phyloP scores from a whole-genome alignment of 2,329 filamentous ascomycete species.

The Penicillium decumbens region DNA sequence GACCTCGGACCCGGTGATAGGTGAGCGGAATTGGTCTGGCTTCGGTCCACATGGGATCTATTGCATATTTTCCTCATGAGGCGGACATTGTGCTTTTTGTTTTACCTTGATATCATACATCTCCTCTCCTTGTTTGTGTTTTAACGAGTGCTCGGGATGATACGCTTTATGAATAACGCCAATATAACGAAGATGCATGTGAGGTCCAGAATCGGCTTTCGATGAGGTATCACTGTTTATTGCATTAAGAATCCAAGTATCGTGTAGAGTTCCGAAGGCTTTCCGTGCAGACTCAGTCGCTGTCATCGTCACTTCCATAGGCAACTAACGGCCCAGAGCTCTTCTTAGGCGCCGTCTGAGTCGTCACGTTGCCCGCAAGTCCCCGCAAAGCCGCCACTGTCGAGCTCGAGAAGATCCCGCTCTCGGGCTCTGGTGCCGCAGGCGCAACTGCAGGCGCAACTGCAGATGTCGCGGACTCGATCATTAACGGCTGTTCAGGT shows the following conservation, averaged over 20 bases:
- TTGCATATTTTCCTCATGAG: constrained; percentile 5
- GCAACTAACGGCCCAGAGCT: constrained; percentile 64
- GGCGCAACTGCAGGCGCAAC: constrained; percentile 23
- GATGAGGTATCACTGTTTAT: constrained; percentile 33
- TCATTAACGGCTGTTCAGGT: constrained; percentile 42
- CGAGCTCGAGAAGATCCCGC: constrained; percentile 73
- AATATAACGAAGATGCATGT: constrained; percentile 10
- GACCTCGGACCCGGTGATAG: constrained; percentile 54
- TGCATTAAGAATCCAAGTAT: constrained; percentile 22
- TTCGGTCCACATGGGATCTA: background rate
- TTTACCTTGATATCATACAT: background rate
- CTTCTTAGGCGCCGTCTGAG: constrained; percentile 42
- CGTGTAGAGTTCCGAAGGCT: constrained; percentile 6
- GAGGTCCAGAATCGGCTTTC: constrained; percentile 9
- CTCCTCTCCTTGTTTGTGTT: background rate
- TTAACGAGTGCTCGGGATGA: constrained; percentile 17
- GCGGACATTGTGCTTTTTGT: constrained; percentile 12
- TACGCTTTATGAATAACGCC: constrained; percentile 21
- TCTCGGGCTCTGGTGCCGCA: constrained; percentile 29
- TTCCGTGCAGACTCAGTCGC: constrained; percentile 43
- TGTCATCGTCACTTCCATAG: constrained; percentile 87
- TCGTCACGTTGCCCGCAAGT: constrained; percentile 42
- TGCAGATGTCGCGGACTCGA: constrained; percentile 44
- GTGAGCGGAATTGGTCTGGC: constrained; percentile 14
- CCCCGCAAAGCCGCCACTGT: constrained; percentile 74